Percentiles rank a stretch among this genome's conserved stretches.
Conservation (phyloP, 2,329 filamentous ascomycete genomes). For the Curvularia verruculosa region DNA sequence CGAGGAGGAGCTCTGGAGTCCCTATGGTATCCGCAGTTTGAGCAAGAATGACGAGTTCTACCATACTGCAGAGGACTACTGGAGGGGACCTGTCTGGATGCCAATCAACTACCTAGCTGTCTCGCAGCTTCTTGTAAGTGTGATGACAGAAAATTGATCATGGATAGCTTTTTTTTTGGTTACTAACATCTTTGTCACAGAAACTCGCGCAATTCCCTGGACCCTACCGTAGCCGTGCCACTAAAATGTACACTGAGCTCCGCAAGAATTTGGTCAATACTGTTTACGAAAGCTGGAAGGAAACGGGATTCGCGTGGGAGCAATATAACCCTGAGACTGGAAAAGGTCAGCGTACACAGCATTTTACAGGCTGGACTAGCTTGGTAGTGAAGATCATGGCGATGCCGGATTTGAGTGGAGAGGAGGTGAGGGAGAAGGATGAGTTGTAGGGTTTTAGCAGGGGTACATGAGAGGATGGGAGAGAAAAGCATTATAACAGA, state of each 20-base stretch:
- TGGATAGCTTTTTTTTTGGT: slow-evolving; percentile 1
- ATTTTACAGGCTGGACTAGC: slow-evolving; percentile 99
- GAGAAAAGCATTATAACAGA: too few relatives aligned
- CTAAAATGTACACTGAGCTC: slow-evolving; percentile 75
- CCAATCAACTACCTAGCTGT: slow-evolving; percentile 94
- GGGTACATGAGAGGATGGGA: too few relatives aligned
- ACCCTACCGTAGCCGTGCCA: slow-evolving; percentile 71
- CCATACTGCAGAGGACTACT: slow-evolving; percentile 94
- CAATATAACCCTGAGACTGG: slow-evolving; percentile 96
- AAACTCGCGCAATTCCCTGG: slow-evolving; percentile 68
- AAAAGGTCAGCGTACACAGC: slow-evolving; percentile 90
- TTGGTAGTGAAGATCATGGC: slow-evolving; percentile 96
- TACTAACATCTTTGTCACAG: slow-evolving; percentile 48
- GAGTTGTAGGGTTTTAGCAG: slow-evolving; percentile 30
- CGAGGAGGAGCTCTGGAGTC: slow-evolving; percentile 86
- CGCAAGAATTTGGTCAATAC: slow-evolving; percentile 87
- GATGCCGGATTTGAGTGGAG: slow-evolving; percentile 72
- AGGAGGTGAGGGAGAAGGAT: slow-evolving; percentile 30
- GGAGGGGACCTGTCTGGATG: slow-evolving; percentile 94
- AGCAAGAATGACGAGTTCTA: slow-evolving; percentile 84
- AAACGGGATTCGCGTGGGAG: slow-evolving; percentile 97
- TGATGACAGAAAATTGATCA: not conserved
- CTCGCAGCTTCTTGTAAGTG: slow-evolving; percentile 69
- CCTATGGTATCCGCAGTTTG: slow-evolving; percentile 85
- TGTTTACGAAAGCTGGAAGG: slow-evolving; percentile 83